Conservation (phyloP, 2,329 filamentous ascomycete species). For the Penicillium expansum region DNA sequence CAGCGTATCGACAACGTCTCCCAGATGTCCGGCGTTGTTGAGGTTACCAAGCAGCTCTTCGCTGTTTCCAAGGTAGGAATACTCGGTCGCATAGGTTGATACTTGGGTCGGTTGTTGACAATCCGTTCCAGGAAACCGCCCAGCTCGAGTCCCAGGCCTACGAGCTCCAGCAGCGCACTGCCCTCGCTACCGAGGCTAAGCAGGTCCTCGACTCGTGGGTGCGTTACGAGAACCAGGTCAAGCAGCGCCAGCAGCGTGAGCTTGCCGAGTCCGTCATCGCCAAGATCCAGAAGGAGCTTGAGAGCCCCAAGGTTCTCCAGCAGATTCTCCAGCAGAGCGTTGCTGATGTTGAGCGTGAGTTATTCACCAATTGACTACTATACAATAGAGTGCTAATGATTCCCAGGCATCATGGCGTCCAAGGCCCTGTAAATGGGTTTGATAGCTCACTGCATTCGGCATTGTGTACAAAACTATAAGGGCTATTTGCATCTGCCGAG, state of each 20-base stretch:
- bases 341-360: conserved; percentile 88
- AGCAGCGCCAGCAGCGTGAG: conserved; percentile 97
- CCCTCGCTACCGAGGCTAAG: conserved; percentile 91
- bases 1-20: conserved; percentile 88
- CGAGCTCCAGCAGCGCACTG: conserved; percentile 95
- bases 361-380: neutral
- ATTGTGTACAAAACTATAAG: conserved; percentile 43
- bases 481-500: conserved; percentile 36
- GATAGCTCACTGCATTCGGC: conserved; percentile 33
- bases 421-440: conserved; percentile 40
- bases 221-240: conserved; percentile 96
- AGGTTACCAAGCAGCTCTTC: conserved; percentile 95
- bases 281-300: conserved; percentile 98
- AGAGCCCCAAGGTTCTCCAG: conserved; percentile 95
- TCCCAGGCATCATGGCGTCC: conserved; percentile 39
- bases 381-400: conserved; percentile 13
- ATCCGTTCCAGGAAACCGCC: conserved; percentile 75
- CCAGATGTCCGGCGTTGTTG: conserved; percentile 90
- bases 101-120: conserved; percentile 6
- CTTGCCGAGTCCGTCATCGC: conserved; percentile 87
- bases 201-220: conserved; percentile 96
- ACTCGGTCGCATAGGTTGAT: neutral
- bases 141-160: conserved; percentile 92
- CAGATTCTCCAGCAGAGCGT: conserved; percentile 98
- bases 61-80: conserved; percentile 86